Base-by-base conservation (phyloP, 2,329 filamentous ascomycete species). In the Apiospora kogelbergensis region DNA sequence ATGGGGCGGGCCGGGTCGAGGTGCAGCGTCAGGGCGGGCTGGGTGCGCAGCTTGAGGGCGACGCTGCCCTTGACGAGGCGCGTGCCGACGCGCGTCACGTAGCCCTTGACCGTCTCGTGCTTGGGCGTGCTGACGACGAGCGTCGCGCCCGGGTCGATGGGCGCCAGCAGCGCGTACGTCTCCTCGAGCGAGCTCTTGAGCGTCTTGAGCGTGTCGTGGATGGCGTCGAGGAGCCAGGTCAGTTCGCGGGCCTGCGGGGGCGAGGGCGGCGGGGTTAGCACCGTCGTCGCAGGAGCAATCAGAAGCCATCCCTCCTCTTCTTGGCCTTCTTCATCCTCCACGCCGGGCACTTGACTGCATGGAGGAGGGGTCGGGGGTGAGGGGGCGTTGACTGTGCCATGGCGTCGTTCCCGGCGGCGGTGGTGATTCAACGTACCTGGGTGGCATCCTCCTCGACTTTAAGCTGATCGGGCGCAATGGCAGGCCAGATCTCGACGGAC, bases 21-120 rank as follows among this genome's bases (percentile, higher is more conserved):
- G 69, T 80, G 78, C 20, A 89, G 76, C 15, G 83, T 83, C 70
- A 86, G 81, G 6, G 82, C 76, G 1, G 88, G 85, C 57, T 93
- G 85, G 68, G 91, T 94, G 71, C 89, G 86, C 15, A 97, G 87
- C 67, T 92, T 91, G 44, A 98, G 87, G 77, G 93, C 89, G 71
- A 97, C 87, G 71, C 92, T 91, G 73, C 94, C 95, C 79, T 97
- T 97, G 72, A 97, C 91, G 72, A 99, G 91, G 66, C 92, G 90
- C n/a, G 93, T 93, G 46, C 96, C 96, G 44, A 97, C 89, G 67
- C 96, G 89, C 1, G 95, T 98, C 70, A 98, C 89, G 75, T 94
- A 93, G 22, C 96, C 96, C 80, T 99, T 99, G 71, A 98, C 90
- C 73, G 88, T 90, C 82, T 99, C 96, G 68, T 93, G 95, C 68